These are phyloP conservation scores for Ophiobolus disseminans DNA, from an alignment of 2,329 filamentous ascomycete species.

Conservation along the genomic window DNA sequence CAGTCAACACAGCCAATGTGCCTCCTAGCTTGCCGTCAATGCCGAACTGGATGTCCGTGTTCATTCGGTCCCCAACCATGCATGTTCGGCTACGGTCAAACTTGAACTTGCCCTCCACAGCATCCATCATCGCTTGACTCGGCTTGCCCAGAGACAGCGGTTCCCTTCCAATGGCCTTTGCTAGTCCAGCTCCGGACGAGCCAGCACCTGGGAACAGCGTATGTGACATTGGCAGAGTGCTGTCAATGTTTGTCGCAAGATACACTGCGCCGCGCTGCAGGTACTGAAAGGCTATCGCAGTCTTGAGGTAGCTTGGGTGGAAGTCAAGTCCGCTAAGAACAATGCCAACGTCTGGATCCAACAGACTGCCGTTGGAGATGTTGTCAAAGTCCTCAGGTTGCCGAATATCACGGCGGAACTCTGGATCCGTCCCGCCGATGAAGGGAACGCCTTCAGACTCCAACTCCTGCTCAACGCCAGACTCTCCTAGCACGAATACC, in stretches of 20 bases:
- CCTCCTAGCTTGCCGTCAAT: constrained; percentile 89
- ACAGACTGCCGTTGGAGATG: constrained; percentile 73
- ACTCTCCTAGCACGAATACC: constrained; percentile 91
- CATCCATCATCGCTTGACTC: constrained; percentile 99
- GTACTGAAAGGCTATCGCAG: constrained; percentile 85
- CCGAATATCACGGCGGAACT: constrained; percentile 76
- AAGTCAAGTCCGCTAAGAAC: constrained; percentile 93
- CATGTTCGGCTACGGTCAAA: constrained; percentile 85
- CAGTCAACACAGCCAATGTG: constrained; percentile 88
- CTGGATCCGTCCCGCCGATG: constrained; percentile 85
- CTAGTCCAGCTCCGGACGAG: constrained; percentile 77
- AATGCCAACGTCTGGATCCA: constrained; percentile 88
- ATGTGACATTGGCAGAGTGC: constrained; percentile 81
- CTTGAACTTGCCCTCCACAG: constrained; percentile 93
- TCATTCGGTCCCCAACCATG: constrained; percentile 93
- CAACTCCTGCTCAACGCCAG: constrained; percentile 89
- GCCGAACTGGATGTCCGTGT: constrained; percentile 96
- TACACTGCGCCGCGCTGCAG: constrained; percentile 82
- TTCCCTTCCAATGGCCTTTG: constrained; percentile 66
- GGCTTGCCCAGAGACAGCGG: constrained; percentile 90
- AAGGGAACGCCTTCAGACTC: constrained; percentile 77
- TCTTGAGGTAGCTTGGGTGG: constrained; percentile 94
- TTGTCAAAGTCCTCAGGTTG: constrained; percentile 77
- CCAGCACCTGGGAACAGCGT: constrained; percentile 92
- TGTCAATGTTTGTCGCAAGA: constrained; percentile 92